A percentile compares a stretch with the other conserved stretches of the same genome.
phyloP scores from a whole-genome alignment of 495 filamentous ascomycete species.

The Neurospora sp. region DNA sequence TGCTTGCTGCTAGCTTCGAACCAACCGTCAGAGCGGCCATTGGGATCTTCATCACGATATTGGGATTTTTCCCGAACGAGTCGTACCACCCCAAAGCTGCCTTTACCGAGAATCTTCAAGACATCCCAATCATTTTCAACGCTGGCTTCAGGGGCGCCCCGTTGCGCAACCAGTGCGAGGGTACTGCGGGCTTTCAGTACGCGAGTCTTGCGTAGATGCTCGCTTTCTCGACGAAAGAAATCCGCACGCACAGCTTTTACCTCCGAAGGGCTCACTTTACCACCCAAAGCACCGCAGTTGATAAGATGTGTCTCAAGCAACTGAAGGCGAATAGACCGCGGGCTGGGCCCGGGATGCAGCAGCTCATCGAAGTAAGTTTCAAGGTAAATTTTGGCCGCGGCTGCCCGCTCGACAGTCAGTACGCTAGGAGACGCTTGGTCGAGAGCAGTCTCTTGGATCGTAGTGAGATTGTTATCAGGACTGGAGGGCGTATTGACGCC shows the following conservation, averaged over 20 bases:
- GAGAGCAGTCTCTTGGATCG: slow-evolving; percentile 31
- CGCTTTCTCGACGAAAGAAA: slow-evolving; percentile 58
- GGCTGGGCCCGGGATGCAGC: slow-evolving; percentile 29
- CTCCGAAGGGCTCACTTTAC: slow-evolving; percentile 41
- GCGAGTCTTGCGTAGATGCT: slow-evolving; percentile 65
- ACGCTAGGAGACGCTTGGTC: slow-evolving; percentile 48
- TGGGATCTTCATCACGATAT: slow-evolving; percentile 7
- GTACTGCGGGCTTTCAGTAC: slow-evolving; percentile 54
- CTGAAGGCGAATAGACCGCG: slow-evolving; percentile 55
- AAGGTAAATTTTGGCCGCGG: slow-evolving; percentile 76
- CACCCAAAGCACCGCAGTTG: slow-evolving; percentile 19
- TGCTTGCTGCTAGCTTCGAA: slow-evolving; percentile 31
- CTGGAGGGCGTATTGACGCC: slow-evolving; percentile 13
- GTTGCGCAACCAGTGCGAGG: slow-evolving; percentile 20
- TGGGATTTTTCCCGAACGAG: slow-evolving; percentile 57
- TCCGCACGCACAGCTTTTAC: slow-evolving; percentile 40
- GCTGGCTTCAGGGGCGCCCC: slow-evolving; percentile 11
- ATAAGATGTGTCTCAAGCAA: slow-evolving; percentile 57
- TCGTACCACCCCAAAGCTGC: slow-evolving; percentile 86
- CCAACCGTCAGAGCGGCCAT: slow-evolving; percentile 9
- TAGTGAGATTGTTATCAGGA: slow-evolving; percentile 24
- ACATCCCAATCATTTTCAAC: slow-evolving; percentile 57
- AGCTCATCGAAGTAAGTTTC: slow-evolving; percentile 72
- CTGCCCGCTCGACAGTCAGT: slow-evolving; percentile 62
- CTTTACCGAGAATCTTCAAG: slow-evolving; percentile 81